These are phyloP conservation scores for Backusella parvicylindrica DNA, from an alignment of 192 early-diverging fungal species.

Conservation along the genomic window DNA sequence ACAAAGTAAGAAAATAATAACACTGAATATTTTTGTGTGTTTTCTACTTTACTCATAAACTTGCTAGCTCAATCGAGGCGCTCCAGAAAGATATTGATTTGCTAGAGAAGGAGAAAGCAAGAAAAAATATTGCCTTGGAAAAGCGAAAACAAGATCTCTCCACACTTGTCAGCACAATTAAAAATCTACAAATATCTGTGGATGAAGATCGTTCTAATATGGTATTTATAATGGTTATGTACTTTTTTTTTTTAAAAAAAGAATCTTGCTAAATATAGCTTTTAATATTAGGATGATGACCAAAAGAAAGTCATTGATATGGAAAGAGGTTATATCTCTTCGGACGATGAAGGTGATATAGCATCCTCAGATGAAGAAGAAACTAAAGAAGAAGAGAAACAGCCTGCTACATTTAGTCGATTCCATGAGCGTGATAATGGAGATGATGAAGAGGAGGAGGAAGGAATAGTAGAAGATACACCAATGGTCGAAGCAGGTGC, in stretches of 20 bases:
- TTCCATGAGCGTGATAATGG: constrained; percentile 31
- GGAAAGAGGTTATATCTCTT: constrained; percentile 24
- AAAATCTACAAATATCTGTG: constrained; percentile 27
- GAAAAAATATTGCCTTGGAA: constrained; percentile 11
- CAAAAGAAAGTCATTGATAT: constrained; percentile 28
- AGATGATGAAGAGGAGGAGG: constrained; percentile 28
- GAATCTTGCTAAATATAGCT: too few species aligned
- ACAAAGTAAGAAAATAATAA: constrained; percentile 23
- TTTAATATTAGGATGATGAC: constrained; percentile 23
- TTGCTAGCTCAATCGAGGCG: constrained; percentile 25
- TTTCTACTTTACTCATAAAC: too few species aligned
- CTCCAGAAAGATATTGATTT: constrained; percentile 30
- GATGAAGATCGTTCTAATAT: constrained; percentile 22
- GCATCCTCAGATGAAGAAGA: not conserved
- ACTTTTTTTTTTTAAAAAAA: too few species aligned
- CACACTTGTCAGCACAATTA: constrained; percentile 14
- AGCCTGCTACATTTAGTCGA: constrained; percentile 6
- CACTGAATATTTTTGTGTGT: too few species aligned
- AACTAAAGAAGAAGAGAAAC: constrained; percentile 6
- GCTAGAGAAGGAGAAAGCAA: constrained; percentile 28
- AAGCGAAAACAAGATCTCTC: constrained; percentile 25
- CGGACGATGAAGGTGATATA: constrained; percentile 23
- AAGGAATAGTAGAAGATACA: constrained; percentile 23
- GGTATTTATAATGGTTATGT: too few species aligned
- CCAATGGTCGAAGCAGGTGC: not conserved